Percentiles rank a stretch among this genome's conserved stretches.
Conservation (phyloP, 1,284 basidiomycete genomes). For the Farysia itapuensis region DNA sequence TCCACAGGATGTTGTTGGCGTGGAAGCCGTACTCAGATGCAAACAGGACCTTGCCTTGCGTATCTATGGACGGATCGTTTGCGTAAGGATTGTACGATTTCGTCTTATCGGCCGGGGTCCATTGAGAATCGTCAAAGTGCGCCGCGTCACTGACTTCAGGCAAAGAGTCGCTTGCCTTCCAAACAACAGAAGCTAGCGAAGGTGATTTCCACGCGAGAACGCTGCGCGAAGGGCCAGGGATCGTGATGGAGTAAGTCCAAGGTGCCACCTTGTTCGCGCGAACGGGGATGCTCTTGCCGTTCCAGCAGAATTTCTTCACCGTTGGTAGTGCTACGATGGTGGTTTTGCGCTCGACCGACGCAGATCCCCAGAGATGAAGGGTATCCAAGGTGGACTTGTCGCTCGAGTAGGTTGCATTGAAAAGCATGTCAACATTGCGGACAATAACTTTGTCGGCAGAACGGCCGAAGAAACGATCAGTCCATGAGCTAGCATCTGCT, state of each 20-base stretch:
- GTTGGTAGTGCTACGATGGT: constrained; percentile 8
- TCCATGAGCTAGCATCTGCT: not conserved
- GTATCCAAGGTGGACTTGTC: constrained; percentile 11
- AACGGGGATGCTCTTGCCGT: constrained; percentile 7
- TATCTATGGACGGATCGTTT: constrained; percentile 67
- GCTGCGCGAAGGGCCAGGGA: constrained; percentile 7
- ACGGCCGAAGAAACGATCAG: constrained; percentile 16
- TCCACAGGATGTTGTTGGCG: constrained; percentile 72
- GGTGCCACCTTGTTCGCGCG: not conserved
- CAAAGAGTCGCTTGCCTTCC: constrained; percentile 73
- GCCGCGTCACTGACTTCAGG: constrained; percentile 66
- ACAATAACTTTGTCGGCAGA: constrained; percentile 15
- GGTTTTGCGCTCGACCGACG: not conserved
- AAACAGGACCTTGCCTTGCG: constrained; percentile 64
- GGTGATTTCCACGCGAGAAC: constrained; percentile 13
- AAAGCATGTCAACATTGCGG: constrained; percentile 14
- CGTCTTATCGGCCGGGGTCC: constrained; percentile 71
- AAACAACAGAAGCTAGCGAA: constrained; percentile 58
- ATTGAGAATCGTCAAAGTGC: constrained; percentile 58
- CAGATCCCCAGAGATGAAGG: constrained; percentile 14
- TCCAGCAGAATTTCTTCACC: constrained; percentile 17
- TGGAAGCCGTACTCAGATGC: constrained; percentile 67
- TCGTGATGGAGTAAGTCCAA: constrained; percentile 6
- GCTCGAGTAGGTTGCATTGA: constrained; percentile 27
- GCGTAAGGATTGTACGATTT: constrained; percentile 69